Percentiles rank a stretch among this genome's conserved stretches.
Evolutionary conservation across 2,329 filamentous ascomycete species (phyloP).

Genomic region (Sporothrix curviconia): DNA sequence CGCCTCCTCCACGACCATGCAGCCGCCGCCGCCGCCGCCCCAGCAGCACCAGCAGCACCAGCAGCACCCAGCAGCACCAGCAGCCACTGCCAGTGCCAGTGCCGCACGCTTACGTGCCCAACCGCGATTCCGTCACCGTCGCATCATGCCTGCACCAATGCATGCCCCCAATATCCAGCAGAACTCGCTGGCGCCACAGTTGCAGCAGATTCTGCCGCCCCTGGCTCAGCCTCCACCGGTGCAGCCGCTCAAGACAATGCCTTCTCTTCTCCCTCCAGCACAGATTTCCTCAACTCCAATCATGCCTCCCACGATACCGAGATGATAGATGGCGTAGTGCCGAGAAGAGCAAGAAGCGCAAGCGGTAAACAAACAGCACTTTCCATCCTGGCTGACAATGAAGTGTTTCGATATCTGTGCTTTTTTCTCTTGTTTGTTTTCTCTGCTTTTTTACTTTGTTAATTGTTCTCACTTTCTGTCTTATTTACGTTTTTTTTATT

Average conservation of each 20-base stretch:
- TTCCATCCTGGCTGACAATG: no score
- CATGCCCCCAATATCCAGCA: not conserved
- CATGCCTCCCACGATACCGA: slow-evolving; percentile 17
- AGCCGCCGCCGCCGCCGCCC: slow-evolving; percentile 20
- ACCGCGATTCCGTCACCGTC: slow-evolving; percentile 9
- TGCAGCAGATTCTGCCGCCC: not conserved
- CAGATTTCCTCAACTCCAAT: slow-evolving; percentile 35
- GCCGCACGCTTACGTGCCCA: not conserved
- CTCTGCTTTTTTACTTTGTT: no score
- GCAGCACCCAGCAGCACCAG: not conserved
- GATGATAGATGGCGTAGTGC: slow-evolving; percentile 19
- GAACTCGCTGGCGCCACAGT: slow-evolving; percentile 22
- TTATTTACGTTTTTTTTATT: not conserved
- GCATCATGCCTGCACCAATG: slow-evolving; percentile 2
- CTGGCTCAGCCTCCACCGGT: not conserved
- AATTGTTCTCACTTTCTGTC: not conserved
- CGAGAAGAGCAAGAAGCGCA: slow-evolving; percentile 58
- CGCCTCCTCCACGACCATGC: slow-evolving; percentile 15
- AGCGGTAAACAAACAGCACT: slow-evolving; percentile 39
- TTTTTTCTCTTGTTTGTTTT: no score
- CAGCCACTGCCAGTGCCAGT: slow-evolving; percentile 15
- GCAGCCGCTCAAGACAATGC: slow-evolving; percentile 8
- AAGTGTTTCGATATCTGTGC: no score
- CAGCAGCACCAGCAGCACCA: slow-evolving; percentile 24
- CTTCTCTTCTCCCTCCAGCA: slow-evolving; percentile 37